Evolutionary conservation across 805 yeast species (phyloP), one percentile per base, ranked within the genome.

Genomic region (Yarrowia porcina): DNA sequence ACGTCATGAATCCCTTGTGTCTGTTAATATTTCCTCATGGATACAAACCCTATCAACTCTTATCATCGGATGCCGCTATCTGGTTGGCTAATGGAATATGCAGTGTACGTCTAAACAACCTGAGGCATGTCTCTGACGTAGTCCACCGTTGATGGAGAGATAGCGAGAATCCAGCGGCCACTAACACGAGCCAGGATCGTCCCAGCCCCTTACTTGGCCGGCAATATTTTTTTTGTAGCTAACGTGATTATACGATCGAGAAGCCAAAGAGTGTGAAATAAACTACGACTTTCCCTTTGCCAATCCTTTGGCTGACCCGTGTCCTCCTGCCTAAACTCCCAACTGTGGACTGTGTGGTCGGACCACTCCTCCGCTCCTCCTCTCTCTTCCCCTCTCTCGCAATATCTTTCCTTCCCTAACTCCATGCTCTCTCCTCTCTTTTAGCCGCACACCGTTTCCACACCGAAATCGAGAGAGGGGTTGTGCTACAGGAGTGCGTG

Each of bases 121-220:
- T 36, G 33, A 52, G 44, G 38, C 33, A 52, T 52, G 59, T 28
- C 44, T 11, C 28, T 35, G 44, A 33, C 38, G 59, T 27, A 52
- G 59, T 52, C 59, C 59, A 52, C 59, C 59, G 42, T 52, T 17
- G 38, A 49, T 49, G 56, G 39, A 32, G 59, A 52, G 42, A 36
- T 52, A 25, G 33, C 23, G 59, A 17, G 57, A 18, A 36, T 21
- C 11, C 13, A 25, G 6, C 12, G 25, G 12, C 35, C 36, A n/a
- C 4, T 23, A 42, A 23, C 23, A 20, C 13, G 44, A 52, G 15
- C 30, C 12, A 8, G 38, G 30, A 32, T 32, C 56, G 18, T 6
- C 56, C 13, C n/a, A n/a, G 25, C 39, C 56, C 56, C 28, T 45
- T 18, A 30, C 38, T 45, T 18, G 52, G 27, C 25, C 7, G 23